A percentile compares a stretch with the other conserved stretches of the same genome.
phyloP scores from a whole-genome alignment of 306 rosid species.

The Lupinus albus region DNA sequence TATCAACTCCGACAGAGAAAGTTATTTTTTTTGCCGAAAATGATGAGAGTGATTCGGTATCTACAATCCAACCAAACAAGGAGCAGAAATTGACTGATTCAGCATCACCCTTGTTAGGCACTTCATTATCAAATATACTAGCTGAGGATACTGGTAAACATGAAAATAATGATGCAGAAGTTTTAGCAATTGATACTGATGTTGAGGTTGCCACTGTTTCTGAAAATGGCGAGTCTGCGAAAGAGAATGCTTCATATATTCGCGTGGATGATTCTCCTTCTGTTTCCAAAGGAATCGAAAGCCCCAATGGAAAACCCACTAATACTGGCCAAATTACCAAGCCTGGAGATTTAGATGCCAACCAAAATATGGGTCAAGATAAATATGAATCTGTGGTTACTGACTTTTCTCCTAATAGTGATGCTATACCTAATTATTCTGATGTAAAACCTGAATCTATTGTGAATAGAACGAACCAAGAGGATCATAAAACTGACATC shows the following conservation, averaged over 20 bases:
- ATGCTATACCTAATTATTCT: slow-evolving; percentile 47
- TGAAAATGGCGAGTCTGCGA: slow-evolving; percentile 51
- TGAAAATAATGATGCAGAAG: slow-evolving; percentile 47
- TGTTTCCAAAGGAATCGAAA: slow-evolving; percentile 49
- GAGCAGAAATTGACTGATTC: slow-evolving; percentile 47
- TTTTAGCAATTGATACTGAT: slow-evolving; percentile 42
- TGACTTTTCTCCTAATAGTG: slow-evolving; percentile 45
- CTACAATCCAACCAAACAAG: slow-evolving; percentile 45
- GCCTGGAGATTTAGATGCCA: slow-evolving; percentile 48
- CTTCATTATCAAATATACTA: slow-evolving; percentile 44
- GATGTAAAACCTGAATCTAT: slow-evolving; percentile 50
- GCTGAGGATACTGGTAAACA: slow-evolving; percentile 52
- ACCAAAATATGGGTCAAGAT: slow-evolving; percentile 49
- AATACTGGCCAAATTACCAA: slow-evolving; percentile 49
- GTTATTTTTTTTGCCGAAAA: slow-evolving; percentile 49
- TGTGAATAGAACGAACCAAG: slow-evolving; percentile 49
- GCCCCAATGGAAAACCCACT: slow-evolving; percentile 45
- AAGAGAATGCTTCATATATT: slow-evolving; percentile 52
- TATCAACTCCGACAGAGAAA: slow-evolving; percentile 48
- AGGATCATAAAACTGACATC: slow-evolving; percentile 57
- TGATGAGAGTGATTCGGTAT: slow-evolving; percentile 45
- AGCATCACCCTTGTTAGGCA: slow-evolving; percentile 41
- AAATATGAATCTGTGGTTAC: slow-evolving; percentile 51
- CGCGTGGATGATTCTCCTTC: slow-evolving; percentile 51
- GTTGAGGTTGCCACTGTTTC: slow-evolving; percentile 48